Evolutionary conservation across 768 basidiomycete genomes (phyloP), one percentile per base, ranked within the genome.

Genomic region (Lactarius sanguifluus): DNA sequence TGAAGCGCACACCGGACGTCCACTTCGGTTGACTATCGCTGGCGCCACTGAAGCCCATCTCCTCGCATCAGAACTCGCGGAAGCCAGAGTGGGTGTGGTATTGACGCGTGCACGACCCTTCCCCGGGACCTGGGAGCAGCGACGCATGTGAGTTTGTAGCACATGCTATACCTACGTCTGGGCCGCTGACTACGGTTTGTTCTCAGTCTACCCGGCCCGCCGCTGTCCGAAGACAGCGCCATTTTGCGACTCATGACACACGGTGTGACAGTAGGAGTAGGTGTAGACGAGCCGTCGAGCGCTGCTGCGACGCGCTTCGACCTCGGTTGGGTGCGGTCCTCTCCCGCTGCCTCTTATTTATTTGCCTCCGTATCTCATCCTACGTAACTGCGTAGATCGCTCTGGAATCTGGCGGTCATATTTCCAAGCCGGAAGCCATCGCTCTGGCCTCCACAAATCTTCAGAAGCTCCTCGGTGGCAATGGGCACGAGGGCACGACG

Each of bases 41-140:
- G 88, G 89, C 28, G 90, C 80, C 3, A 73, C 83, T 0, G 89
- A 92, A 74, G 87, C 87, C 3, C 84, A 88, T 74, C 74, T 90
- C 34, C 77, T 94, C 23, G 92, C 90, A 5, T 79, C 83, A 58
- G 86, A 92, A 60, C 80, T 94, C 20, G 63, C 71, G 54, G 75
- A 76, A 36, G 54, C 36, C 30, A 57, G 73, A 34, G 76, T 81
- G 28, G 78, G 77, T 12, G 78, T 81, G 50, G 75, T 81, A 43
- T 72, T 80, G 25, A 52, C 72, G 1, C 77, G 76, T 3, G 60
- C 76, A 10, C 67, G 79, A 32, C 72, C 76, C 13, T 80, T 76
- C 75, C 80, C 79, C 2, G 57, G 62, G n/a, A 66, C 67, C 20
- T 81, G 80, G 80, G 75, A 79, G 52, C 52, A 66, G 43, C 71